Conservation (phyloP, 108 stramenopile species). For the Conticribra guillardii region DNA sequence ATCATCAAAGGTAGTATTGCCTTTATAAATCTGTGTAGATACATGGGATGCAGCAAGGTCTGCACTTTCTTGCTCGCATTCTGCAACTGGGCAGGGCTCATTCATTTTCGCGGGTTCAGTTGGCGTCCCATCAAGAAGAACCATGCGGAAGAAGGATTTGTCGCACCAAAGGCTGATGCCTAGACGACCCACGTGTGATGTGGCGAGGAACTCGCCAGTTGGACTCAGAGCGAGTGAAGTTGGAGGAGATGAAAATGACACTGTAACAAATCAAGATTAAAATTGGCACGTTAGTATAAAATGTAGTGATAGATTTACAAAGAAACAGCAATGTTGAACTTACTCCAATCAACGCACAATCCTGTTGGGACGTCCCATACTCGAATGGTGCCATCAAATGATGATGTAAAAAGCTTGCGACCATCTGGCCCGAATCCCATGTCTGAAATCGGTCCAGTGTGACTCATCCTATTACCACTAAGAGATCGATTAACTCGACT, state of each 20-base stretch:
- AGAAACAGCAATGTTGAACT: constrained; percentile 6
- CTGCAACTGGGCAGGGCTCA: constrained; percentile 85
- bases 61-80: constrained; percentile 61
- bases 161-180: constrained; percentile 96
- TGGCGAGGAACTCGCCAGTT: constrained; percentile 97
- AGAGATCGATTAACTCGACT: constrained; percentile 7
- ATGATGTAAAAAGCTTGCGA: constrained; percentile 84
- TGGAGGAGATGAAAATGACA: constrained; percentile 83
- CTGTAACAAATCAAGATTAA: not conserved
- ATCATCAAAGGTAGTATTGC: constrained; percentile 2
- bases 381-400: constrained; percentile 86
- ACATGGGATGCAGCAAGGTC: constrained; percentile 21
- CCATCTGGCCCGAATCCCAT: constrained; percentile 92
- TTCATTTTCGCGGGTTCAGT: constrained; percentile 80
- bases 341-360: constrained; percentile 91
- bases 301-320: not conserved
- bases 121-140: constrained; percentile 78
- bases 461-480: constrained; percentile 33
- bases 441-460: constrained; percentile 84
- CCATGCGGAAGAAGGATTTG: constrained; percentile 88
- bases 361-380: constrained; percentile 97
- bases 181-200: constrained; percentile 80
- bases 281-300: constrained; percentile 3
- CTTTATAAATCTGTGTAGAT: constrained; percentile 15
- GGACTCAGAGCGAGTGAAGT: constrained; percentile 89